Conservation (phyloP, 1,284 basidiomycete genomes). For the Marasmius oreades region DNA sequence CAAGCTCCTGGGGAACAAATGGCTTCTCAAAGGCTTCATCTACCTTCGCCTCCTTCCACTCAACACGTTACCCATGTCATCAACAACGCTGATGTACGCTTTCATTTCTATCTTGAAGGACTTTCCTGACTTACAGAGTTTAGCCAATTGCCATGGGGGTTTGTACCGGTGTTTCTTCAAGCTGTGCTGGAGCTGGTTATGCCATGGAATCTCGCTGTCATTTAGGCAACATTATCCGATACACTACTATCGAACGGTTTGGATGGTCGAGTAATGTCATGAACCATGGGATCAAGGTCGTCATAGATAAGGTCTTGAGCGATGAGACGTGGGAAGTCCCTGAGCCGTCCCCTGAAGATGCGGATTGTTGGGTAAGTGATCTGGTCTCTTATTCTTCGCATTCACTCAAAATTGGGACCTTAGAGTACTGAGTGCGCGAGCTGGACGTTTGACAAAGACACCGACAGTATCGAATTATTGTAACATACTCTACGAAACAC, state of each 20-base stretch:
- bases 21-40: slow-evolving; percentile 74
- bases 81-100: slow-evolving; percentile 60
- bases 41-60: slow-evolving; percentile 59
- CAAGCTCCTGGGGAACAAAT: slow-evolving; percentile 79
- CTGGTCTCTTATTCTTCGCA: not conserved
- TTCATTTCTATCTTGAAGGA: not conserved
- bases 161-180: slow-evolving; percentile 56
- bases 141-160: slow-evolving; percentile 62
- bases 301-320: slow-evolving; percentile 63
- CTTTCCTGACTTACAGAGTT: not conserved
- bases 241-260: slow-evolving; percentile 83
- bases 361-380: slow-evolving; percentile 28
- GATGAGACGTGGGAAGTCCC: slow-evolving; percentile 38
- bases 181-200: slow-evolving; percentile 58
- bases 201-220: slow-evolving; percentile 74
- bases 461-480: too few relatives aligned
- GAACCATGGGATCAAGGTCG: slow-evolving; percentile 64
- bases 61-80: slow-evolving; percentile 68
- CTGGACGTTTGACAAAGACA: slow-evolving; percentile 8
- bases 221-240: slow-evolving; percentile 79
- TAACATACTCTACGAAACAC: too few relatives aligned
- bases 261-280: slow-evolving; percentile 75
- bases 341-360: slow-evolving; percentile 32
- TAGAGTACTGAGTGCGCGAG: slow-evolving; percentile 9
- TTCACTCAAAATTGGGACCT: not conserved